phyloP scores from a whole-genome alignment of 2,329 filamentous ascomycete species.

The Penicillium sp. region DNA sequence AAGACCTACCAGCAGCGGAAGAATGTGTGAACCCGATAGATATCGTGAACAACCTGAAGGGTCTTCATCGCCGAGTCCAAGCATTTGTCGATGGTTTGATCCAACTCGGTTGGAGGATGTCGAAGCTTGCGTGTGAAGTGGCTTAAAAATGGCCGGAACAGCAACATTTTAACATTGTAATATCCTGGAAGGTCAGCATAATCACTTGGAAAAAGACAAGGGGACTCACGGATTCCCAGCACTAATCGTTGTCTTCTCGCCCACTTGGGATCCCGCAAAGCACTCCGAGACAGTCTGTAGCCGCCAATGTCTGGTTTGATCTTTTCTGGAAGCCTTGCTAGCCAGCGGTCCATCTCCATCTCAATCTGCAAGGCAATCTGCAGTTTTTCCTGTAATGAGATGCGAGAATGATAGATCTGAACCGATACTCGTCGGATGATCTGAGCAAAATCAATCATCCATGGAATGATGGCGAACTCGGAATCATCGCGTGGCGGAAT shows the following conservation, averaged over 20 bases:
- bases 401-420: slow-evolving; percentile 41
- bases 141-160: slow-evolving; percentile 38
- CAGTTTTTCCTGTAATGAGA: slow-evolving; percentile 38
- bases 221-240: slow-evolving; percentile 38
- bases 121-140: slow-evolving; percentile 32
- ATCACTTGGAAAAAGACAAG: neutral
- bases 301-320: slow-evolving; percentile 33
- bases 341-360: slow-evolving; percentile 38
- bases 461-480: slow-evolving; percentile 42
- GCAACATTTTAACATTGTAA: slow-evolving; percentile 44
- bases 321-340: slow-evolving; percentile 33
- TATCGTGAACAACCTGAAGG: slow-evolving; percentile 44
- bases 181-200: slow-evolving; percentile 29
- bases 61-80: slow-evolving; percentile 41
- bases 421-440: slow-evolving; percentile 44
- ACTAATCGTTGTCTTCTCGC: slow-evolving; percentile 41
- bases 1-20: slow-evolving; percentile 44
- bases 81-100: slow-evolving; percentile 38
- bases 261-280: slow-evolving; percentile 40
- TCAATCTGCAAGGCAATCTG: slow-evolving; percentile 39
- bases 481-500: slow-evolving; percentile 39
- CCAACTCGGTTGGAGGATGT: slow-evolving; percentile 29
- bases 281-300: slow-evolving; percentile 23
- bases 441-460: slow-evolving; percentile 43
- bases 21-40: slow-evolving; percentile 41